Percentiles rank a stretch among this genome's conserved stretches.
phyloP scores from a whole-genome alignment of 768 basidiomycete genomes.

The Candolleomyces aberdarensis region DNA sequence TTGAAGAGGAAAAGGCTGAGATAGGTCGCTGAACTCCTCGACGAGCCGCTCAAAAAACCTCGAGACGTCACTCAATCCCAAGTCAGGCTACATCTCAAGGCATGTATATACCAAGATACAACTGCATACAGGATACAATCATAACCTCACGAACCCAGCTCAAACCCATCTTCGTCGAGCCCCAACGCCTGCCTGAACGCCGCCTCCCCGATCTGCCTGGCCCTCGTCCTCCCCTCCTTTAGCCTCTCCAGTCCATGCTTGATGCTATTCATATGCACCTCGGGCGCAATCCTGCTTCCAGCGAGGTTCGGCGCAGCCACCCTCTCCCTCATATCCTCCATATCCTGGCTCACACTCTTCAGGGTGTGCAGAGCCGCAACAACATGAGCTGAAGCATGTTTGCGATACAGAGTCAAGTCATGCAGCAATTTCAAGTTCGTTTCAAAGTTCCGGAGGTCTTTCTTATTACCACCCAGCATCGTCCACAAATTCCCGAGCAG shows the following conservation, averaged over 20 bases:
- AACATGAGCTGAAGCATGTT: slow-evolving; percentile 64
- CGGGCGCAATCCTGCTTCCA: slow-evolving; percentile 58
- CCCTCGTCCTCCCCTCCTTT: slow-evolving; percentile 30
- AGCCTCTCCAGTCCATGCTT: slow-evolving; percentile 53
- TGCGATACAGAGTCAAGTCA: slow-evolving; percentile 54
- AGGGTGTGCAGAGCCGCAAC: slow-evolving; percentile 60
- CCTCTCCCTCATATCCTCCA: slow-evolving; percentile 73
- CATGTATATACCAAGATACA: too few relatives aligned
- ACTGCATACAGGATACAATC: too few relatives aligned
- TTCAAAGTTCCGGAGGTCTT: slow-evolving; percentile 46
- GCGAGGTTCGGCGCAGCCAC: slow-evolving; percentile 68
- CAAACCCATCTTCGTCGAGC: neutral
- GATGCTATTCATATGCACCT: slow-evolving; percentile 77
- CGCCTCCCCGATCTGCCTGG: too few relatives aligned
- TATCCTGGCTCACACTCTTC: slow-evolving; percentile 62
- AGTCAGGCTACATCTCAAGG: too few relatives aligned
- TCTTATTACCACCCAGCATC: slow-evolving; percentile 57
- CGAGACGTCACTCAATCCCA: neutral
- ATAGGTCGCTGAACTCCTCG: slow-evolving; percentile 63
- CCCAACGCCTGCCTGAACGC: slow-evolving; percentile 30
- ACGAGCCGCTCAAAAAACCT: slow-evolving; percentile 48
- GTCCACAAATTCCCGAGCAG: slow-evolving; percentile 72
- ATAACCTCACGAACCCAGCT: too few relatives aligned
- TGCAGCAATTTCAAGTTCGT: slow-evolving; percentile 51
- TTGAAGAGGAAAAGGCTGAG: slow-evolving; percentile 63